Conservation (phyloP, 2,329 filamentous ascomycete genomes). For the Achaetomium macrosporum region DNA sequence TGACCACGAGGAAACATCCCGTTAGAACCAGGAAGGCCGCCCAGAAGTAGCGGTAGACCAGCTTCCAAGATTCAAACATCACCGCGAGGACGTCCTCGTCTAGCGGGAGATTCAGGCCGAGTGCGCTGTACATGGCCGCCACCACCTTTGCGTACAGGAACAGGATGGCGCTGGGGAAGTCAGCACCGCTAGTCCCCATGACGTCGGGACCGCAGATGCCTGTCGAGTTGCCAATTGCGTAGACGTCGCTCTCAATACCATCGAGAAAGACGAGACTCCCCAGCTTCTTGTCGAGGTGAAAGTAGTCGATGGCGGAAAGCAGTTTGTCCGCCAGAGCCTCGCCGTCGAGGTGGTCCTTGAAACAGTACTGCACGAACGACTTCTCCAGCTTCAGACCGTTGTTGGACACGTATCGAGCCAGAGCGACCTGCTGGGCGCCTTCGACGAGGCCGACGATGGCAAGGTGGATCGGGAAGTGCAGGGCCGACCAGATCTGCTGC, state of each 20-base stretch:
- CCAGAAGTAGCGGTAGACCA: conserved; percentile 21
- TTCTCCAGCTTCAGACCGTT: conserved; percentile 6
- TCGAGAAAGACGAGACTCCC: conserved; percentile 8
- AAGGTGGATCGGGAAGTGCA: conserved; percentile 20
- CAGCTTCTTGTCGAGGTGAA: conserved; percentile 18
- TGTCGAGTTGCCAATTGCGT: conserved; percentile 5
- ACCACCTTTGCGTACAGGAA: neutral
- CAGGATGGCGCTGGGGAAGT: conserved; percentile 5
- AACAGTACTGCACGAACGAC: conserved; percentile 9
- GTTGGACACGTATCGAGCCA: conserved; percentile 13
- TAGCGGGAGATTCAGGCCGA: conserved; percentile 11
- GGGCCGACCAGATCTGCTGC: conserved; percentile 18
- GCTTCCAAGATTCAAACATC: conserved; percentile 20
- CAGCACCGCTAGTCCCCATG: neutral
- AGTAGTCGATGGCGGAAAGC: neutral
- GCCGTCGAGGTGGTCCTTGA: conserved; percentile 18
- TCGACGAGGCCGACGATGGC: conserved; percentile 19
- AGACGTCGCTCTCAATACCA: conserved; percentile 6
- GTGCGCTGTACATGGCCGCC: conserved; percentile 14
- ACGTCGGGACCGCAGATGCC: conserved; percentile 10
- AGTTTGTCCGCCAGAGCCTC: conserved; percentile 2
- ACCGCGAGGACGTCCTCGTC: conserved; percentile 7
- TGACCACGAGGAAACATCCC: conserved; percentile 14
- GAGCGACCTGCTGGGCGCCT: conserved; percentile 18
- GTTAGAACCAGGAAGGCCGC: conserved; percentile 12